phyloP scores from a whole-genome alignment of 805 yeast genomes.

The Ogataea nonfermentans region DNA sequence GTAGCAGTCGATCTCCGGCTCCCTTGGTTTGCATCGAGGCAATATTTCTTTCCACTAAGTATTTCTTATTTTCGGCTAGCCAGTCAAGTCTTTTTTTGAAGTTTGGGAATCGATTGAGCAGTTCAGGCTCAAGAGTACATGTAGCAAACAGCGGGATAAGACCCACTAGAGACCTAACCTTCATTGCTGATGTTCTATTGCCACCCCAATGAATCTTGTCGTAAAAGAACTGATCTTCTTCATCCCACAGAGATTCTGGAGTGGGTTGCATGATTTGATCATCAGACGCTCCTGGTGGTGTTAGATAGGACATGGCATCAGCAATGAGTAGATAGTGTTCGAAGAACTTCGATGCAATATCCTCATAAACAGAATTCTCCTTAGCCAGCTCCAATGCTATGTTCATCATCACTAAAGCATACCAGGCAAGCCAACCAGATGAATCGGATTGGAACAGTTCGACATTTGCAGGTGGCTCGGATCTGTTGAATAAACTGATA shows the following conservation, averaged over 20 bases:
- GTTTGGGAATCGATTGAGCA: constrained; percentile 72
- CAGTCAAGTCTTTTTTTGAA: constrained; percentile 81
- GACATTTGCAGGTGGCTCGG: constrained; percentile 95
- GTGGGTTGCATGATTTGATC: constrained; percentile 34
- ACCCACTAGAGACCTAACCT: constrained; percentile 87
- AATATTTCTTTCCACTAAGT: constrained; percentile 75
- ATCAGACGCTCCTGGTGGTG: constrained; percentile 36
- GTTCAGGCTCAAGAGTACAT: constrained; percentile 81
- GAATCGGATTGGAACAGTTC: constrained; percentile 90
- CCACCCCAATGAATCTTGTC: constrained; percentile 88
- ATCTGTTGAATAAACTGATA: constrained; percentile 88
- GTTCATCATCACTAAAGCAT: constrained; percentile 84
- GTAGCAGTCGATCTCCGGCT: constrained; percentile 73
- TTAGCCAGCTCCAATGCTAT: constrained; percentile 89
- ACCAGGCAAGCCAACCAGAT: constrained; percentile 98
- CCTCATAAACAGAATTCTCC: constrained; percentile 82
- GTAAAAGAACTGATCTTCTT: constrained; percentile 81
- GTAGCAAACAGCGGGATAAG: constrained; percentile 89
- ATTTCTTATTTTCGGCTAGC: constrained; percentile 70
- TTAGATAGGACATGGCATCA: constrained; percentile 81
- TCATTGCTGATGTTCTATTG: constrained; percentile 60
- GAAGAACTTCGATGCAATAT: constrained; percentile 89
- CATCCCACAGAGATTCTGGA: constrained; percentile 81
- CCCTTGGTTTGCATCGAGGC: constrained; percentile 81
- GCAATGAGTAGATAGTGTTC: constrained; percentile 90